Conservation (phyloP, 2,329 filamentous ascomycete species). For the Fusarium transvaalense region DNA sequence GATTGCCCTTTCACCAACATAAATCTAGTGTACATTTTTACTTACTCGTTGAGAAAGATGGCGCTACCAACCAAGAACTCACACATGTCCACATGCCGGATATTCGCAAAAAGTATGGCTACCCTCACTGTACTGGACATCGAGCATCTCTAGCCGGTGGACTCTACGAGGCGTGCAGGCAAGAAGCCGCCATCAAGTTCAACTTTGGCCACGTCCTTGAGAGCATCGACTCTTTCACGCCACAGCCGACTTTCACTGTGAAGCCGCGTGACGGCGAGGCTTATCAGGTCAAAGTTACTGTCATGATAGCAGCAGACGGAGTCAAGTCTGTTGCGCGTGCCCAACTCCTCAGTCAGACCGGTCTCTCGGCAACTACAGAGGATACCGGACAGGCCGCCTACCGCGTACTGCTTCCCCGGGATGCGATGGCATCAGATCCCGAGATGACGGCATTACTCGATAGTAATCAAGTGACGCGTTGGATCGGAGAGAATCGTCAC, state of each 20-base stretch:
- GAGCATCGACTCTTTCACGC: slow-evolving; percentile 69
- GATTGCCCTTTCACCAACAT: neutral
- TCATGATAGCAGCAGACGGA: slow-evolving; percentile 67
- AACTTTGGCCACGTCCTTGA: slow-evolving; percentile 72
- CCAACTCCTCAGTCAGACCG: slow-evolving; percentile 41
- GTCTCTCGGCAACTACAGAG: slow-evolving; percentile 43
- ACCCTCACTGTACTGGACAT: slow-evolving; percentile 85
- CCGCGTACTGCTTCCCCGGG: slow-evolving; percentile 79
- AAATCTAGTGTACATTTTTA: neutral
- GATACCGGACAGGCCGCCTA: slow-evolving; percentile 84
- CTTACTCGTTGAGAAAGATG: slow-evolving; percentile 60
- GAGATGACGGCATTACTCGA: slow-evolving; percentile 77
- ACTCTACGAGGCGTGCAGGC: slow-evolving; percentile 77
- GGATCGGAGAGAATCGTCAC: slow-evolving; percentile 81
- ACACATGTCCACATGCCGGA: slow-evolving; percentile 77
- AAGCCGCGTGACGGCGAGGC: slow-evolving; percentile 67
- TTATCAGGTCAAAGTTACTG: slow-evolving; percentile 65
- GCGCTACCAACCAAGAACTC: slow-evolving; percentile 75
- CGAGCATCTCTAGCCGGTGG: slow-evolving; percentile 77
- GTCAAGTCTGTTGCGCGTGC: slow-evolving; percentile 64
- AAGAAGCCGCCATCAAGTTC: slow-evolving; percentile 73
- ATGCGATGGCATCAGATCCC: slow-evolving; percentile 74
- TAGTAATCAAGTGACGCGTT: slow-evolving; percentile 75
- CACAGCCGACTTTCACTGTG: slow-evolving; percentile 70
- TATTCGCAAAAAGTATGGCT: slow-evolving; percentile 76